phyloP scores from a whole-genome alignment of 2,329 filamentous ascomycete genomes.

The Pyricularia pennisetigena region DNA sequence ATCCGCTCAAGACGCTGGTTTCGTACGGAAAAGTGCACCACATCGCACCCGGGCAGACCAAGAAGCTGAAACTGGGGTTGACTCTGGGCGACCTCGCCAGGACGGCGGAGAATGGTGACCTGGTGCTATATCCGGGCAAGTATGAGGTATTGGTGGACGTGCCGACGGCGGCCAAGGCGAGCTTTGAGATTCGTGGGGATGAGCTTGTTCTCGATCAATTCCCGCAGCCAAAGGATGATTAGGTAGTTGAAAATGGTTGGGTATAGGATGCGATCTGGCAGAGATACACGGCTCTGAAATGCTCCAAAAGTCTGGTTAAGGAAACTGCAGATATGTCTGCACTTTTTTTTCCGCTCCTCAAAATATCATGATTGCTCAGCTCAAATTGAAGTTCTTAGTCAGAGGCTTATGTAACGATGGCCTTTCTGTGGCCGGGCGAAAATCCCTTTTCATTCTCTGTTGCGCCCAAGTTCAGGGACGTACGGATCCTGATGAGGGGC shows the following conservation, averaged over 20 bases:
- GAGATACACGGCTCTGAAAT: neutral
- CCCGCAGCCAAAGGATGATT: constrained; percentile 8
- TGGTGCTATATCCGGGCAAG: constrained; percentile 41
- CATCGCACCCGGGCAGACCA: constrained; percentile 21
- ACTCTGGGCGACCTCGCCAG: constrained; percentile 39
- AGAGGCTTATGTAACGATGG: neutral
- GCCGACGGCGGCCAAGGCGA: constrained; percentile 25
- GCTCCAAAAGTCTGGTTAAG: neutral
- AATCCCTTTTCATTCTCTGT: too few relatives aligned
- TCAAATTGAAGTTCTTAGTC: neutral
- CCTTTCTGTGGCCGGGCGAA: neutral
- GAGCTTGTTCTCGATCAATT: constrained; percentile 27
- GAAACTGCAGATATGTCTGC: neutral
- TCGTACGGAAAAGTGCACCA: constrained; percentile 35
- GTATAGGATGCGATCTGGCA: neutral
- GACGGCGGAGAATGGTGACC: constrained; percentile 37
- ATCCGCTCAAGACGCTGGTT: constrained; percentile 41
- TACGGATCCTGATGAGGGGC: too few relatives aligned
- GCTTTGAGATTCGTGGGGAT: constrained; percentile 36
- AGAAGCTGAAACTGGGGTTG: constrained; percentile 25
- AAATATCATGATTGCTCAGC: neutral
- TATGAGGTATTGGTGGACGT: constrained; percentile 38
- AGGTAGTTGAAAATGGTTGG: neutral
- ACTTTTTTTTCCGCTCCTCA: neutral
- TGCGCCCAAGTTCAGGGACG: too few relatives aligned